Conservation (phyloP, 306 rosid species). For the Mimosa pudica region DNA sequence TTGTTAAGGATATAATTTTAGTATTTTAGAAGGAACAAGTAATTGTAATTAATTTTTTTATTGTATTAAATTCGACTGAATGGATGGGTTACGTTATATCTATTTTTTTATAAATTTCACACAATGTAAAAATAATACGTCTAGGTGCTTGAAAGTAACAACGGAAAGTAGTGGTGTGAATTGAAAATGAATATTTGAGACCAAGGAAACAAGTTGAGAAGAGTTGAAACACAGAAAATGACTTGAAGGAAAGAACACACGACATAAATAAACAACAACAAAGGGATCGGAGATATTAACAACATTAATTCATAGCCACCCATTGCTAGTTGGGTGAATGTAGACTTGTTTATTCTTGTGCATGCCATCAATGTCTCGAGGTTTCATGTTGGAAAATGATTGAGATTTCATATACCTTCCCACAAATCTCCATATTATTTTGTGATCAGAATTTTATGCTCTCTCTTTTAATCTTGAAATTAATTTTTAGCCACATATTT, state of each 20-base stretch:
- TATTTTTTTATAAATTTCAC: not conserved
- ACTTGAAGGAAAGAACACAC: not conserved
- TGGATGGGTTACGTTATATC: not conserved
- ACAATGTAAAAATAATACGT: not conserved
- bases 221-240: not conserved
- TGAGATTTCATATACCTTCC: slow-evolving; percentile 15
- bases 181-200: not conserved
- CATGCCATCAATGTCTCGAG: slow-evolving; percentile 37
- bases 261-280: not conserved
- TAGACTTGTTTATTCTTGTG: slow-evolving; percentile 4
- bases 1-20: no score
- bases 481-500: slow-evolving; percentile 23
- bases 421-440: slow-evolving; percentile 24
- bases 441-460: slow-evolving; percentile 5
- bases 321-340: slow-evolving; percentile 31
- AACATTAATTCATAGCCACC: slow-evolving; percentile 21
- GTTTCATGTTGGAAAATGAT: slow-evolving; percentile 37
- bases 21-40: no score
- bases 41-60: no score
- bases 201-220: not conserved
- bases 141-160: not conserved
- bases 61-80: no score
- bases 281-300: not conserved
- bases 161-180: not conserved
- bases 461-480: not conserved